Evolutionary conservation across 2,329 filamentous ascomycete species (phyloP).

Genomic region (Ustulina deusta): DNA sequence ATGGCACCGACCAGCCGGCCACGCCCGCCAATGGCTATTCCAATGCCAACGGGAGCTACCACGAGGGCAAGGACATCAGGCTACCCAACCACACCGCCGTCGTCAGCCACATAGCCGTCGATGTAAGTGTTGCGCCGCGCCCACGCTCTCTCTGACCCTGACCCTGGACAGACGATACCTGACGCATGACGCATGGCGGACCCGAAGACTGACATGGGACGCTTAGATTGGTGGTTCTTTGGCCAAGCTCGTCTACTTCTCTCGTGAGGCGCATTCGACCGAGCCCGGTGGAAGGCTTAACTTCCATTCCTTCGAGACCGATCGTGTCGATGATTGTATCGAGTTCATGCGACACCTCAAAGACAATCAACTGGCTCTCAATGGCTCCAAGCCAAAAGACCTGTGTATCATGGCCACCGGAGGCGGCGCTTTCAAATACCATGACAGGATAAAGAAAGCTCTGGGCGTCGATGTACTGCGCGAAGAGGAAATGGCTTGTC

Average conservation of each 20-base stretch:
- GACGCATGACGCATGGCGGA: neutral
- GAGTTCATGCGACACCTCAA: slow-evolving; percentile 90
- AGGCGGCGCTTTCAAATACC: slow-evolving; percentile 96
- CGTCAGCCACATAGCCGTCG: slow-evolving; percentile 96
- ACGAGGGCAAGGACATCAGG: slow-evolving; percentile 92
- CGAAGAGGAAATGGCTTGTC: slow-evolving; percentile 98
- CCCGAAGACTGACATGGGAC: slow-evolving; percentile 25
- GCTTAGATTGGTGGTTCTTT: slow-evolving; percentile 91
- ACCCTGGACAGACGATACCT: neutral
- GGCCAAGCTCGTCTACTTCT: slow-evolving; percentile 97
- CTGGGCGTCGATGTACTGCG: slow-evolving; percentile 88
- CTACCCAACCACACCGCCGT: slow-evolving; percentile 94
- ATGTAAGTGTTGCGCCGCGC: slow-evolving; percentile 70
- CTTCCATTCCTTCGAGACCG: slow-evolving; percentile 96
- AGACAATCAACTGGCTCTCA: slow-evolving; percentile 80
- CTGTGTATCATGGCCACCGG: slow-evolving; percentile 96
- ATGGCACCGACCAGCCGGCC: slow-evolving; percentile 73
- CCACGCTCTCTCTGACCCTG: slow-evolving; percentile 12
- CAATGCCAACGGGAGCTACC: slow-evolving; percentile 53
- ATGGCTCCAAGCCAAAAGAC: slow-evolving; percentile 77
- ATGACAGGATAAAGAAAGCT: slow-evolving; percentile 86
- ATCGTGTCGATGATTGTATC: slow-evolving; percentile 92
- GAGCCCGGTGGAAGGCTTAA: slow-evolving; percentile 91
- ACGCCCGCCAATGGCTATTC: slow-evolving; percentile 60
- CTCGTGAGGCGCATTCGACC: slow-evolving; percentile 81